These are phyloP conservation scores for Candida broadrunensis DNA, from an alignment of 805 yeast species.

Conservation along the genomic window DNA sequence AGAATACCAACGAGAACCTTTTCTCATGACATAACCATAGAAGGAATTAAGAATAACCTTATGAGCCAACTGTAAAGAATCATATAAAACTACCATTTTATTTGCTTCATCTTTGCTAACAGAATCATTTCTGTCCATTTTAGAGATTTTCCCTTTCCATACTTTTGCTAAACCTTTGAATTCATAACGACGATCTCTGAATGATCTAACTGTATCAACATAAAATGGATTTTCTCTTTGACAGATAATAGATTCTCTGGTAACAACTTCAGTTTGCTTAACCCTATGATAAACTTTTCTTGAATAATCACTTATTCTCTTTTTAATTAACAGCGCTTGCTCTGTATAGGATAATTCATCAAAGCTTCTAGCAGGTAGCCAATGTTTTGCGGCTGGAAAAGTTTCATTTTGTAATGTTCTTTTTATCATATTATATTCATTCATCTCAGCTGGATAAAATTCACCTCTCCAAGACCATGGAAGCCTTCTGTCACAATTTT, in stretches of 20 bases:
- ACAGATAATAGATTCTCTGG: constrained; percentile 90
- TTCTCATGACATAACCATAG: constrained; percentile 98
- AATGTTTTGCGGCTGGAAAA: constrained; percentile 61
- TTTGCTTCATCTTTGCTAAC: constrained; percentile 81
- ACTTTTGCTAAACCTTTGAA: constrained; percentile 90
- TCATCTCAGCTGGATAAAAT: constrained; percentile 83
- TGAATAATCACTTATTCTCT: constrained; percentile 79
- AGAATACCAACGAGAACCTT: constrained; percentile 98
- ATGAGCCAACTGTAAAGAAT: constrained; percentile 93
- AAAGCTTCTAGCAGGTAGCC: constrained; percentile 59
- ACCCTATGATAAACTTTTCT: constrained; percentile 80
- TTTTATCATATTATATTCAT: constrained; percentile 87
- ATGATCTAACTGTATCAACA: constrained; percentile 88
- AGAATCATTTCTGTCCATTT: constrained; percentile 49
- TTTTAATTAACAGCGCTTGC: constrained; percentile 72
- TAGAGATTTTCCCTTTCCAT: constrained; percentile 81
- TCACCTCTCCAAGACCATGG: constrained; percentile 99
- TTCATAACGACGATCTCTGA: constrained; percentile 94
- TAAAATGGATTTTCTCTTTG: constrained; percentile 98
- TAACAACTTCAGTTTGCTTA: constrained; percentile 78
- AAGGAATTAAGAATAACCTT: constrained; percentile 95
- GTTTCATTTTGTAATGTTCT: constrained; percentile 76
- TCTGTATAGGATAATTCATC: constrained; percentile 75
- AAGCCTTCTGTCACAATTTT: constrained; percentile 83
- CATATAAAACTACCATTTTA: constrained; percentile 91